Evolutionary conservation across 352 stramenopile genomes (phyloP).

Genomic region (Phytophthora agathidicida): DNA sequence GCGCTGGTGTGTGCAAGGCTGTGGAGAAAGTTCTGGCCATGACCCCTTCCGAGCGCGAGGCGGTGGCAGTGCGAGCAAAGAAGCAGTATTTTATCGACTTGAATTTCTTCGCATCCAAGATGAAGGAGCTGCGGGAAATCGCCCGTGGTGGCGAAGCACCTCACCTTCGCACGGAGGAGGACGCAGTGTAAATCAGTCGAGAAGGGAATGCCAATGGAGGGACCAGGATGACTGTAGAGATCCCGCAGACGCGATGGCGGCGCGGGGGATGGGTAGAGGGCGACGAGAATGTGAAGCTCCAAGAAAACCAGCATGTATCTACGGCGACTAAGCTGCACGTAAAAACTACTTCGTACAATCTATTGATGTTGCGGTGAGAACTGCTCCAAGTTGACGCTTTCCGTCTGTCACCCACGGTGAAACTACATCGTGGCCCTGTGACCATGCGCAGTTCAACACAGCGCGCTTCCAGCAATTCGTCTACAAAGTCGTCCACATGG

Average conservation of each 20-base stretch:
- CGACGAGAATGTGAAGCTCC: background rate
- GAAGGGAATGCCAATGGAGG: background rate
- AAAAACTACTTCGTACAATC: slow-evolving; percentile 12
- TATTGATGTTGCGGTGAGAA: too few species aligned
- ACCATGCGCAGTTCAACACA: too few species aligned
- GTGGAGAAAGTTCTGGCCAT: slow-evolving; percentile 62
- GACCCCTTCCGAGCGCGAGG: slow-evolving; percentile 46
- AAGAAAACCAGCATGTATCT: slow-evolving; percentile 13
- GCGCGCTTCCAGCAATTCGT: slow-evolving; percentile 1
- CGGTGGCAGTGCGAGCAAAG: slow-evolving; percentile 45
- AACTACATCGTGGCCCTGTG: too few species aligned
- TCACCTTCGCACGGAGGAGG: slow-evolving; percentile 20
- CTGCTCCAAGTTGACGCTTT: too few species aligned
- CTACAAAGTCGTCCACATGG: background rate
- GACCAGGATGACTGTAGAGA: slow-evolving; percentile 1
- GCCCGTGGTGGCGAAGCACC: slow-evolving; percentile 20
- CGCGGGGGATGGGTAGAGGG: slow-evolving; percentile 22
- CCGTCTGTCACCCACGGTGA: too few species aligned
- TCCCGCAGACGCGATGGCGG: slow-evolving; percentile 14
- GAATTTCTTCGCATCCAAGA: slow-evolving; percentile 68
- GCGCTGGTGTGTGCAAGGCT: slow-evolving; percentile 49
- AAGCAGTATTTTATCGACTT: slow-evolving; percentile 71
- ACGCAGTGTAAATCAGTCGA: slow-evolving; percentile 6
- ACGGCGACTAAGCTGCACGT: slow-evolving; percentile 5
- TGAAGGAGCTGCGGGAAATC: slow-evolving; percentile 51